A percentile compares a stretch with the other conserved stretches of the same genome.
Evolutionary conservation across 1,139 yeast species (phyloP).

Genomic region (Pichia sp.): DNA sequence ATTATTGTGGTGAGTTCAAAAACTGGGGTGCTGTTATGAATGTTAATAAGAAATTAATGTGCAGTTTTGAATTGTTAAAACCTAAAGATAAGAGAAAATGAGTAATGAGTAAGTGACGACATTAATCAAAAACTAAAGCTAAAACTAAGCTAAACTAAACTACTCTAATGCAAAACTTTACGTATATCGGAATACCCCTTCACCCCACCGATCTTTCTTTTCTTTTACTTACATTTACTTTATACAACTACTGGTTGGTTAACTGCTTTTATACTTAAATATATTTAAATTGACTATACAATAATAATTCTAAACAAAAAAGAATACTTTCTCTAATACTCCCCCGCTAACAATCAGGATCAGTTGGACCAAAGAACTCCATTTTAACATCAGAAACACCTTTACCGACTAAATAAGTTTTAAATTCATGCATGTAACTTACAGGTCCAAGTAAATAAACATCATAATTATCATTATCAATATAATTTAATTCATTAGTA

Average conservation of each 20-base stretch:
- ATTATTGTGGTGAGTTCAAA: constrained; percentile 85
- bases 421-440: constrained; percentile 31
- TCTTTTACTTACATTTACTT: not conserved
- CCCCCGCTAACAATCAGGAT: constrained; percentile 4
- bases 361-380: constrained; percentile 27
- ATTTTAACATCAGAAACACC: constrained; percentile 17
- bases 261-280: not conserved
- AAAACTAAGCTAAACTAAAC: not conserved
- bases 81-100: constrained; percentile 29
- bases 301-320: not conserved
- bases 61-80: constrained; percentile 78
- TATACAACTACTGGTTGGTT: constrained; percentile 1
- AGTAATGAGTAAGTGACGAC: too few species aligned
- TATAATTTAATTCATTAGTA: constrained; percentile 3
- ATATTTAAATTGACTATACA: not conserved
- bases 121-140: not conserved
- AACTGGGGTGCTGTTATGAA: constrained; percentile 91
- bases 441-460: constrained; percentile 35
- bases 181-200: not conserved
- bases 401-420: constrained; percentile 17
- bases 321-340: not conserved
- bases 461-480: constrained; percentile 21
- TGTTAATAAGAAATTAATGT: constrained; percentile 66
- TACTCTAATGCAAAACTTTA: not conserved
- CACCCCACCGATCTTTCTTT: too few species aligned